Base-by-base conservation (phyloP, 2,329 filamentous ascomycete genomes). In the Fusarium veterinarium region DNA sequence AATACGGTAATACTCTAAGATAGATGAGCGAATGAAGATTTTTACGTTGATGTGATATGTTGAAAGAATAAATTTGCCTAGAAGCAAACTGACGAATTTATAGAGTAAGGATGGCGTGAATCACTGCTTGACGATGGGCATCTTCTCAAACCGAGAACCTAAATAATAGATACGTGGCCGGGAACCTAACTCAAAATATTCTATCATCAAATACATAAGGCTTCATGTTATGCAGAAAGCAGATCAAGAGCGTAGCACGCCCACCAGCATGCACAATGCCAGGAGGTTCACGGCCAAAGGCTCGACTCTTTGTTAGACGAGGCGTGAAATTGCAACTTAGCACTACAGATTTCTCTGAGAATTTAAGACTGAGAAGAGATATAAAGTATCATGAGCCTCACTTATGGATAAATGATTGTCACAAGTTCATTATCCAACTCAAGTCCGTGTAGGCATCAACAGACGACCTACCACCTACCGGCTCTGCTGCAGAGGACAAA, bases 321-420 rank as follows among this genome's bases (percentile, higher is more conserved):
- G 9, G 17, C 7, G 16, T 17, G 1, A 9, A 12, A 28, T 31
- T 17, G 12, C 12, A 17, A 16, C 13, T 6, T 0, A 6, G 11
- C 6, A 12, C 33, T 17, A 10, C 7, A 16, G 25, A 2, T 38
- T 17, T 8, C 19, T 52, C 9, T 1, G 5, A 11, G 19, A 2
- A 8, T 0, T 4, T 10, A 25, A 5, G 3, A 6, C 9, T 10
- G 2, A 3, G 10, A 23, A 3, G 0, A 35, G 0, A 20, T 13
- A 8, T 2, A 13, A 52, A 52, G 2, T 23, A 1, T 23, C 1
- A 37, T 13, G 7, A 14, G 7, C 16, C 12, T 12, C 10, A 37
- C 5, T 0, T 20, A 4, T 0, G 8, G 23, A 10, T 28, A 4
- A 20, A 37, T 9, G 5, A 8, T 52, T 10, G 5, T 28, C 28